Conservation (phyloP, 192 early-diverging fungal genomes). For the Geosiphon pyriformis region DNA sequence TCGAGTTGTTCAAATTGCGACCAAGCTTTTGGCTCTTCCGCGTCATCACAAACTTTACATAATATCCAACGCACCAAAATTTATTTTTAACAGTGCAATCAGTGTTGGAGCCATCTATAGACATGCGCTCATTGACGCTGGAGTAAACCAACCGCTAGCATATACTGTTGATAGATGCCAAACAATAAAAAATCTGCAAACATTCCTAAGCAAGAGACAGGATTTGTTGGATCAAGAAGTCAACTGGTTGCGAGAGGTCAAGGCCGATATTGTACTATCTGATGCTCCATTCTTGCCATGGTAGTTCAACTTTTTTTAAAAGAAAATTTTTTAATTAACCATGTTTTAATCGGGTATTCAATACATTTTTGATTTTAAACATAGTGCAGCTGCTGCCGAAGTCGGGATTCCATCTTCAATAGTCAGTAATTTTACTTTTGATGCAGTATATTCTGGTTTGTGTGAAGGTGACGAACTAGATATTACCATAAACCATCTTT, state of each 20-base stretch:
- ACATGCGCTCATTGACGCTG: constrained; percentile 52
- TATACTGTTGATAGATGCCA: constrained; percentile 53
- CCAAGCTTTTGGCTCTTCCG: constrained; percentile 38
- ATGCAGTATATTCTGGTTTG: constrained; percentile 49
- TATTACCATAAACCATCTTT: constrained; percentile 31
- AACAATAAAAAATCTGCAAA: constrained; percentile 46
- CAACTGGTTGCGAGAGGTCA: constrained; percentile 44
- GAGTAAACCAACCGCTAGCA: constrained; percentile 57
- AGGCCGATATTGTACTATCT: constrained; percentile 49
- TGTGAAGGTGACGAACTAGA: constrained; percentile 50
- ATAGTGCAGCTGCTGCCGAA: constrained; percentile 46
- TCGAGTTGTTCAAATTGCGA: constrained; percentile 50
- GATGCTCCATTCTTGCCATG: constrained; percentile 56
- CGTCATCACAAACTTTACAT: constrained; percentile 46
- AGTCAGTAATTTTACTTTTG: constrained; percentile 60
- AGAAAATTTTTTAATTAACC: no score
- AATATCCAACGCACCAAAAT: constrained; percentile 50
- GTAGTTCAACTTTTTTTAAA: constrained; percentile 29
- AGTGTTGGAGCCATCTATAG: constrained; percentile 46
- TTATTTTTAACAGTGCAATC: constrained; percentile 53
- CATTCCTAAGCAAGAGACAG: constrained; percentile 38
- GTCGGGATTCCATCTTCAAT: constrained; percentile 50
- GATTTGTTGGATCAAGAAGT: constrained; percentile 41
- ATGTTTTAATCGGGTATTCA: no score
- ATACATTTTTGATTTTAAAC: no score